Percentiles rank a stretch among this genome's conserved stretches.
Evolutionary conservation across 805 yeast species (phyloP).

Genomic region (Spathaspora boniae): DNA sequence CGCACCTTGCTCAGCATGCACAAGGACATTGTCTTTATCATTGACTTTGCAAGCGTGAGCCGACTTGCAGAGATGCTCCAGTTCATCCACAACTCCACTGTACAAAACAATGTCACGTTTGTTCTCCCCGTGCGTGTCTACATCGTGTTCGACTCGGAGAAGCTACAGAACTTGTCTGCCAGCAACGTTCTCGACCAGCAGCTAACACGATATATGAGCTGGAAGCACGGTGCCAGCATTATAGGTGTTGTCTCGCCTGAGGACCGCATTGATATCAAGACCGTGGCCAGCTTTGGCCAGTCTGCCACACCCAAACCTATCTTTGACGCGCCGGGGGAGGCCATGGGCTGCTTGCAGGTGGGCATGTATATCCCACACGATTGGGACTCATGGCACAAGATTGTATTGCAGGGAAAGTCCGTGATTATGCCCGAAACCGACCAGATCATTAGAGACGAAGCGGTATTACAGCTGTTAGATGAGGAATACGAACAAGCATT

Average conservation of each 20-base stretch:
- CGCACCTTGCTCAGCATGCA: not conserved
- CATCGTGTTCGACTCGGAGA: slow-evolving; percentile 16
- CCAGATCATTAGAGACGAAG: slow-evolving; percentile 20
- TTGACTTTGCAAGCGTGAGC: no score
- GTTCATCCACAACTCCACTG: no score
- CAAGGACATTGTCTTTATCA: not conserved
- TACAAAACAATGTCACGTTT: no score
- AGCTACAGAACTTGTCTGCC: slow-evolving; percentile 15
- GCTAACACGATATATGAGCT: slow-evolving; percentile 26
- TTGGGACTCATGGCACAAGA: slow-evolving; percentile 52
- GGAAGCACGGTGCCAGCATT: slow-evolving; percentile 28
- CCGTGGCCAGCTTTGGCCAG: slow-evolving; percentile 6
- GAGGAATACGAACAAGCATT: slow-evolving; percentile 4
- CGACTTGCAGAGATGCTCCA: no score
- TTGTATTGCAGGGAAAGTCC: slow-evolving; percentile 32
- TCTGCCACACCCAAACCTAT: slow-evolving; percentile 16
- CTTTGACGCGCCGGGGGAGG: slow-evolving; percentile 8
- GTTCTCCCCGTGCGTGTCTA: no score
- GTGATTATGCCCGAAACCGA: slow-evolving; percentile 13
- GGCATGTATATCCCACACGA: slow-evolving; percentile 43
- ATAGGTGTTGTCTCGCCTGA: no score
- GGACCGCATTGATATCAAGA: no score
- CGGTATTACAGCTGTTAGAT: slow-evolving; percentile 14
- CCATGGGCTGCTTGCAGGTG: slow-evolving; percentile 5
- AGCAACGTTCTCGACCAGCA: slow-evolving; percentile 30